phyloP scores from a whole-genome alignment of 2,329 filamentous ascomycete species.

The Colletotrichum truncatum region DNA sequence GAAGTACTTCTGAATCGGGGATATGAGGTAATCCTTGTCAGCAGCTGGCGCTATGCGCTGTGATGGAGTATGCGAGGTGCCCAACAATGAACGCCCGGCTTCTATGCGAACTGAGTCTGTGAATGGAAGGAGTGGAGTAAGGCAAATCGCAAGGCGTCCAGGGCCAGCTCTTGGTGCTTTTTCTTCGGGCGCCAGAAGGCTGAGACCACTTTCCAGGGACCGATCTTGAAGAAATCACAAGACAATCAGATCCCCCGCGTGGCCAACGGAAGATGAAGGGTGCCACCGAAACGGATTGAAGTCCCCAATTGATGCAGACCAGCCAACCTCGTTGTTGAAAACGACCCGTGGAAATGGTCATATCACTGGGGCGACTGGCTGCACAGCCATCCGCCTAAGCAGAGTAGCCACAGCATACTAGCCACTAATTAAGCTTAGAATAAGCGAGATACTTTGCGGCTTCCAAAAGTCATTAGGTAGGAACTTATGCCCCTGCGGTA shows the following conservation, averaged over 20 bases:
- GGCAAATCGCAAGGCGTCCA: conserved; percentile 22
- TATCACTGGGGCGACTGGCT: not conserved
- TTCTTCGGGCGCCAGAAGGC: not conserved
- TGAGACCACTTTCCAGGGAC: not conserved
- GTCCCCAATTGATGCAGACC: not conserved
- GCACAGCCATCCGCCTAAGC: not conserved
- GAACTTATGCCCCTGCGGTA: not conserved
- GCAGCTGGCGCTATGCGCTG: not conserved
- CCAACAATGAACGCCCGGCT: not conserved
- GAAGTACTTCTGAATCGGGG: not conserved
- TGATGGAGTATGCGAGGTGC: not conserved
- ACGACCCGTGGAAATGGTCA: not conserved
- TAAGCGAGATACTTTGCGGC: not conserved
- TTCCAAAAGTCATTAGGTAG: not conserved
- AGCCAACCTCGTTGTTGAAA: not conserved
- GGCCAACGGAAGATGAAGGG: not conserved
- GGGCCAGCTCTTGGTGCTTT: not conserved
- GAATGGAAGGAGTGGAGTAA: not conserved
- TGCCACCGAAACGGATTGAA: not conserved
- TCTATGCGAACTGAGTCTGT: not conserved
- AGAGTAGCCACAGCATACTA: not conserved
- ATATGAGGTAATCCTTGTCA: not conserved
- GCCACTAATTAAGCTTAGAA: conserved; percentile 14
- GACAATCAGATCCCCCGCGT: conserved; percentile 2
- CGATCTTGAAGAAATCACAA: not conserved